These are phyloP conservation scores for Cyclotella baltica DNA, from an alignment of 108 stramenopile species.

Conservation along the genomic window DNA sequence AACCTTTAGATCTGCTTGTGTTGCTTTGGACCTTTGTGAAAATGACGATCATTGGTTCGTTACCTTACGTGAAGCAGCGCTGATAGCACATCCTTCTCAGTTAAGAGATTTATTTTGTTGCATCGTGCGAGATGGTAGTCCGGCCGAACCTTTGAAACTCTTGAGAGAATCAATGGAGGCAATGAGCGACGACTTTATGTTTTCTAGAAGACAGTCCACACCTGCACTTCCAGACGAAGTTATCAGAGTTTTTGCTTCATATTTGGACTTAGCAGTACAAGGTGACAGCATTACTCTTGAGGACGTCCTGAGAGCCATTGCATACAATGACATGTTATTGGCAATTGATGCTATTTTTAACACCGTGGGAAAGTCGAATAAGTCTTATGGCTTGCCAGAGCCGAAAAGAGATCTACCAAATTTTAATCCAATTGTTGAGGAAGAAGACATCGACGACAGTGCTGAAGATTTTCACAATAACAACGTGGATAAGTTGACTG, in stretches of 20 bases:
- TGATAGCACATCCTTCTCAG: not conserved
- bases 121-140: not conserved
- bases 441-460: not conserved
- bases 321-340: not conserved
- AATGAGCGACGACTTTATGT: slow-evolving; percentile 5
- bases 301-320: too few species aligned
- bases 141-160: not conserved
- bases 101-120: not conserved
- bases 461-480: not conserved
- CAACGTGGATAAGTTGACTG: not conserved
- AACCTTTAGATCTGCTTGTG: not conserved
- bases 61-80: not conserved
- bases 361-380: not conserved
- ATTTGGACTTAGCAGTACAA: too few species aligned
- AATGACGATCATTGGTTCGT: slow-evolving; percentile 9
- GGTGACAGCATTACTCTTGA: too few species aligned
- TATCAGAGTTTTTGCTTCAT: too few species aligned
- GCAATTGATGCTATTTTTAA: not conserved
- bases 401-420: too few species aligned
- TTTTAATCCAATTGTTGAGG: too few species aligned
- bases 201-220: too few species aligned
- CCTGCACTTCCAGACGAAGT: too few species aligned
- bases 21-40: not conserved
- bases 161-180: not conserved
- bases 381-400: not conserved